These are phyloP conservation scores for Pichia heedii DNA, from an alignment of 805 yeast genomes.

Conservation along the genomic window DNA sequence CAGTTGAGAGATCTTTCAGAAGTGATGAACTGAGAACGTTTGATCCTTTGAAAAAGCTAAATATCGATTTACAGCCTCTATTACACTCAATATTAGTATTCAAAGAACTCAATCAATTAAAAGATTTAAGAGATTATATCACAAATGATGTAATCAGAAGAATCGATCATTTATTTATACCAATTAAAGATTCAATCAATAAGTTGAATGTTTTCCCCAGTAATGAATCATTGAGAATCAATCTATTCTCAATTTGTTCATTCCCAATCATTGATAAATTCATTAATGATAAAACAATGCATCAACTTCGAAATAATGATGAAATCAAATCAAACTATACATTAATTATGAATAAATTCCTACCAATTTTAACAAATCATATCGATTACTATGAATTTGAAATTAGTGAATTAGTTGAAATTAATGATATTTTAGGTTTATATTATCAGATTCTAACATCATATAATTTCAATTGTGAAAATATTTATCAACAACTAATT, in stretches of 20 bases:
- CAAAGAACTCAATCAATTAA: conserved; percentile 57
- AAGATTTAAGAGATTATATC: conserved; percentile 52
- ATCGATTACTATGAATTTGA: conserved; percentile 33
- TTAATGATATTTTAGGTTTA: conserved; percentile 58
- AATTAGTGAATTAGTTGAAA: conserved; percentile 38
- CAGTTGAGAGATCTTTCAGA: conserved; percentile 74
- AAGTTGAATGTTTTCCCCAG: conserved; percentile 24
- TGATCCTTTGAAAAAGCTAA: conserved; percentile 39
- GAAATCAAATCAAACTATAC: conserved; percentile 72
- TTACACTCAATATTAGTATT: conserved; percentile 80
- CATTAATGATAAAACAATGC: conserved; percentile 53
- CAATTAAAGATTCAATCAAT: conserved; percentile 36
- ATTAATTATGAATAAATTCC: conserved; percentile 47
- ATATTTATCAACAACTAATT: conserved; percentile 51
- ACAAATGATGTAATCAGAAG: conserved; percentile 64
- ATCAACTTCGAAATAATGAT: conserved; percentile 51
- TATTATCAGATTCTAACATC: conserved; percentile 72
- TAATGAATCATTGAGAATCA: conserved; percentile 41
- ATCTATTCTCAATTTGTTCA: conserved; percentile 58
- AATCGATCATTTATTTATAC: conserved; percentile 62
- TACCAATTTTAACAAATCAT: conserved; percentile 47
- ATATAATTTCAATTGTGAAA: conserved; percentile 49
- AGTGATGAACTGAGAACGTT: conserved; percentile 33
- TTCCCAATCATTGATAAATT: conserved; percentile 70
- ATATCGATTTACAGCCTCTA: conserved; percentile 61